phyloP scores from a whole-genome alignment of 2,329 filamentous ascomycete genomes.

The Capronia epimyces region DNA sequence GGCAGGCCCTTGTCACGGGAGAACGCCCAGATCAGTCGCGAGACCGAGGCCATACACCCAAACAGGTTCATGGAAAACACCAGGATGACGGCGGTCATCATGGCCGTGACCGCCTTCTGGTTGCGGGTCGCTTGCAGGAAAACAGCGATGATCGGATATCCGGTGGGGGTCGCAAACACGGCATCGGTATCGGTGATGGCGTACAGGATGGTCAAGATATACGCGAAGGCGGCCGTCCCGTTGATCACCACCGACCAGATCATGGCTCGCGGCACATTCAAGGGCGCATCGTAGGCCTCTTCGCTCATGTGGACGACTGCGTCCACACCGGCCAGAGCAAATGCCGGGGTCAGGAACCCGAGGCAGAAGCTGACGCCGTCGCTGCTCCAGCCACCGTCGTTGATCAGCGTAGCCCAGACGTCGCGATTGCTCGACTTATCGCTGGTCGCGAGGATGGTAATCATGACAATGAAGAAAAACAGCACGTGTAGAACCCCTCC shows the following conservation, averaged over 20 bases:
- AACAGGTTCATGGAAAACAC: constrained; percentile 27
- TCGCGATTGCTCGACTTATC: constrained; percentile 33
- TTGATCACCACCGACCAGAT: constrained; percentile 47
- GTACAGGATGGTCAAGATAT: constrained; percentile 44
- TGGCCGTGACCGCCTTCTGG: constrained; percentile 41
- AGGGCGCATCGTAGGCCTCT: constrained; percentile 47
- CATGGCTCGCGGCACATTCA: constrained; percentile 47
- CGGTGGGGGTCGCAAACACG: constrained; percentile 39
- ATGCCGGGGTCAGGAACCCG: constrained; percentile 34
- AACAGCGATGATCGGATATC: constrained; percentile 48
- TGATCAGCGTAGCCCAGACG: constrained; percentile 45
- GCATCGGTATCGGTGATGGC: constrained; percentile 39
- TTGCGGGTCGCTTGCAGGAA: constrained; percentile 46
- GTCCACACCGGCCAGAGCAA: constrained; percentile 31
- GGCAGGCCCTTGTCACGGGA: constrained; percentile 41
- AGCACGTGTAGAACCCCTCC: constrained; percentile 33
- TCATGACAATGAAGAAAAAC: constrained; percentile 37
- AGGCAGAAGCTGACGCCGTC: constrained; percentile 45
- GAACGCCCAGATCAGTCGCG: constrained; percentile 40
- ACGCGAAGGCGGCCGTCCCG: constrained; percentile 44
- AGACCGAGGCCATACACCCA: constrained; percentile 33
- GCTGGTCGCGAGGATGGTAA: constrained; percentile 35
- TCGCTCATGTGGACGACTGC: constrained; percentile 36
- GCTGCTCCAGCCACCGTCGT: constrained; percentile 42
- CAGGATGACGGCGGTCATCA: constrained; percentile 36